phyloP scores from a whole-genome alignment of 371 early-diverging fungal genomes.

The Mortierella sp. region DNA sequence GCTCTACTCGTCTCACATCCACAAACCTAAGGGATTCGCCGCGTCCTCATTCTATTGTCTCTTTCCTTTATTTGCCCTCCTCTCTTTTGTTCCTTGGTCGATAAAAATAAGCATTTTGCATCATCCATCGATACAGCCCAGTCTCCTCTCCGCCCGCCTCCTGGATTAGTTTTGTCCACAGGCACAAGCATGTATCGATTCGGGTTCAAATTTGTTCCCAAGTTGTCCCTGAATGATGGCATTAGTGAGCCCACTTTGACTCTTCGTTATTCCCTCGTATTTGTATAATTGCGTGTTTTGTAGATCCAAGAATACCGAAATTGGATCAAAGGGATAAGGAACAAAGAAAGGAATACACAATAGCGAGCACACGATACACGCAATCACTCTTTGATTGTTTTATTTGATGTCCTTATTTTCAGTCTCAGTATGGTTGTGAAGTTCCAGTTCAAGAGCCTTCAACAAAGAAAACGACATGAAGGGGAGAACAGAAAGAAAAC shows the following conservation, averaged over 20 bases:
- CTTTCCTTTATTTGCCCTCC: background rate
- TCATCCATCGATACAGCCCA: background rate
- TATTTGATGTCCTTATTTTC: background rate
- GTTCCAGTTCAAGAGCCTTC: conserved; percentile 1
- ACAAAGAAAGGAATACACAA: background rate
- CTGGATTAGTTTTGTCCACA: background rate
- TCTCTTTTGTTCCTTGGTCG: background rate
- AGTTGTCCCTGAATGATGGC: conserved; percentile 3
- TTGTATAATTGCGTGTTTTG: background rate
- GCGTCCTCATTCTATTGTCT: background rate
- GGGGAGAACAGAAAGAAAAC: background rate
- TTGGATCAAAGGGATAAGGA: background rate
- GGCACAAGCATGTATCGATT: background rate
- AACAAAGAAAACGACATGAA: background rate
- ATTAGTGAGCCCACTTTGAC: background rate
- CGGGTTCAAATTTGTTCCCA: conserved; percentile 3
- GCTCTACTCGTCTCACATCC: background rate
- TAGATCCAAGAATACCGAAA: background rate
- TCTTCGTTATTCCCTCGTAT: background rate
- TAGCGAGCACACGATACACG: background rate
- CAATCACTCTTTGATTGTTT: background rate
- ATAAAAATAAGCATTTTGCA: conserved; percentile 3
- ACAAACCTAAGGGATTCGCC: background rate
- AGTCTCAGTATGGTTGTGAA: background rate
- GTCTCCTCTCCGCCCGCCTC: no score